Base-by-base conservation (phyloP, 306 rosid genomes). In the Cicer pinnatifidum region DNA sequence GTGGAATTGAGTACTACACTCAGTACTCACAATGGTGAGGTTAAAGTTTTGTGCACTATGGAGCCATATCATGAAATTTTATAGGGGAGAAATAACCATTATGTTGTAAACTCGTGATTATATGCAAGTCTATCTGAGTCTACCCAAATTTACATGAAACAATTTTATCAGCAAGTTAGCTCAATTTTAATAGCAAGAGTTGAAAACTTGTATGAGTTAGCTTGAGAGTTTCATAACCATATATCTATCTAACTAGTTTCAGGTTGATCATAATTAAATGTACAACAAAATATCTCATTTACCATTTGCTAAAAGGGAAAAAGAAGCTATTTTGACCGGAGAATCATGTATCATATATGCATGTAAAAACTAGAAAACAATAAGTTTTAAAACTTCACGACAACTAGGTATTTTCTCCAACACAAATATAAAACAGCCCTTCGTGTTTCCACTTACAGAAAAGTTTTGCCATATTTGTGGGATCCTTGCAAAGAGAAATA, bases 401-500 rank as follows among this genome's bases (percentile, higher is more conserved):
- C 12, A 69, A 67, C 66, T 43, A 23, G 6, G 65, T 69, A 69
- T 15, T 28, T n/a, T 51, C 20, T 54, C 57, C 78, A 73, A 82
- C 69, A 67, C 78, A 73, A 67, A 61, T 33, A 69, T 17, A 79
- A 17, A 56, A 48, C 47, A 47, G 65, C 60, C 17, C 23, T 67
- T 80, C 5, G 43, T 70, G 51, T 77, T 77, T 78, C 59, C 40
- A 89, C 97, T 94, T 81, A 94, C 97, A 50, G 96, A 88, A 69
- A 91, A 94, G 84, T 94, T 94, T 66, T 76, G 83, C 97, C 95
- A 90, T 85, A 94, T 90, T 85, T 94, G 99, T 17, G 99, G 99
- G 77, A 94, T 86, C 90, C 92, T 90, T 72, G 99, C 92, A 82
- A 79, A 84, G 48, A 94, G 97, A 80, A 94, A 94, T 77, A 94